Conservation (phyloP, 1,284 basidiomycete genomes). For the Singerocomus inundabilis region DNA sequence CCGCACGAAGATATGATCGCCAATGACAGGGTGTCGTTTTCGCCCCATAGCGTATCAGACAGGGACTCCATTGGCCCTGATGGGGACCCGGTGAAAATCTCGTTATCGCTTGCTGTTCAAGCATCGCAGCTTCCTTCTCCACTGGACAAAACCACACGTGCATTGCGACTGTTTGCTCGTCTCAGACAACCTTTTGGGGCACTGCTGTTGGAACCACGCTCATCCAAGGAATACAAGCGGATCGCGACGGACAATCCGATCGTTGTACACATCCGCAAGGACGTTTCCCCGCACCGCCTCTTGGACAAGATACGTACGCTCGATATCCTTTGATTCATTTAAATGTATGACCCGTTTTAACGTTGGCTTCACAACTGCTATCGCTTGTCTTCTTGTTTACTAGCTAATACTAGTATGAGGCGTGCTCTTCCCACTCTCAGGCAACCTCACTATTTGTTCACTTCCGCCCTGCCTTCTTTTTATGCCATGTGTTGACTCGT, state of each 20-base stretch:
- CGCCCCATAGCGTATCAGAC: background rate
- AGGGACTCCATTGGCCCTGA: background rate
- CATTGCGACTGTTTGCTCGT: constrained; percentile 18
- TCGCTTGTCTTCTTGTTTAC: background rate
- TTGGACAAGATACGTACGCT: constrained; percentile 18
- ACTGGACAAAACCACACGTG: constrained; percentile 20
- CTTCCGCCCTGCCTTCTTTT: background rate
- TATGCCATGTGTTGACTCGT: background rate
- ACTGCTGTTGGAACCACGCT: constrained; percentile 13
- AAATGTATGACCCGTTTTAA: background rate
- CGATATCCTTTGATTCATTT: constrained; percentile 15
- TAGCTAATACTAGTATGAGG: background rate
- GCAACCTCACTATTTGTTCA: background rate
- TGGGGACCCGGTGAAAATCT: background rate
- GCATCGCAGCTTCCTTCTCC: constrained; percentile 11
- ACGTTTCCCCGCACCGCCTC: constrained; percentile 10
- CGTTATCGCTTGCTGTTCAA: background rate
- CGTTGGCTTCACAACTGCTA: background rate
- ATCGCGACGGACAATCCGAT: constrained; percentile 19
- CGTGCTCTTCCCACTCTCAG: background rate
- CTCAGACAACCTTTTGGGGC: constrained; percentile 24
- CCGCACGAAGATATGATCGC: constrained; percentile 23
- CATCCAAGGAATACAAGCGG: constrained; percentile 15
- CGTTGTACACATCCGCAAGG: constrained; percentile 12
- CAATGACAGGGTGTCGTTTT: constrained; percentile 5